These are phyloP conservation scores for Penicillium sp. DNA, from an alignment of 2,329 filamentous ascomycete species.

Conservation along the genomic window DNA sequence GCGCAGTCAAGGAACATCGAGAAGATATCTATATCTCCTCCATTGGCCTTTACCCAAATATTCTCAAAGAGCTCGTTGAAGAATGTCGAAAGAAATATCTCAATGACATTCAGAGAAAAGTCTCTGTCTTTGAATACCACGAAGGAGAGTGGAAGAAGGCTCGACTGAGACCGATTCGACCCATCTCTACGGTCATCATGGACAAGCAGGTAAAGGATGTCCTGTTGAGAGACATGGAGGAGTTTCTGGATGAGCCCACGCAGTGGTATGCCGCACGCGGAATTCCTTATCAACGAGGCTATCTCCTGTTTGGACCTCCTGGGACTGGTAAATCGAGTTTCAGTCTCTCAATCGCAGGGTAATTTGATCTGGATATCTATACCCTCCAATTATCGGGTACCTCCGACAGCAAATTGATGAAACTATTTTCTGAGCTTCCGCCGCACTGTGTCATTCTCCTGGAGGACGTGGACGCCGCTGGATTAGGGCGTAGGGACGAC, in stretches of 20 bases:
- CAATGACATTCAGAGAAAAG: constrained; percentile 16
- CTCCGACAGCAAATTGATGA: too few species aligned
- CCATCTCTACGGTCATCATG: constrained; percentile 20
- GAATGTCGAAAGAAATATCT: constrained; percentile 34
- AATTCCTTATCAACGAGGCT: constrained; percentile 79
- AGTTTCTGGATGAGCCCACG: constrained; percentile 36
- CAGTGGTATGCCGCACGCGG: constrained; percentile 78
- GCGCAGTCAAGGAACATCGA: constrained; percentile 16
- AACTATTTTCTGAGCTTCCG: too few species aligned
- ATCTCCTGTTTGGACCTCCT: constrained; percentile 76
- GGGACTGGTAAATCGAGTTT: constrained; percentile 87
- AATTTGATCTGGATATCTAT: constrained; percentile 77
- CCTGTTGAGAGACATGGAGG: constrained; percentile 36
- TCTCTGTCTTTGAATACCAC: constrained; percentile 31
- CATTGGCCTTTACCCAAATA: constrained; percentile 19
- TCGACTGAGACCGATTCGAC: constrained; percentile 16
- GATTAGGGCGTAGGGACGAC: too few species aligned
- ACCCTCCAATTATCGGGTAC: too few species aligned
- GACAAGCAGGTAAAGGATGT: constrained; percentile 21
- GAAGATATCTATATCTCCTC: constrained; percentile 21
- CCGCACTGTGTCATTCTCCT: too few species aligned
- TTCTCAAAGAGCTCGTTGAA: constrained; percentile 32
- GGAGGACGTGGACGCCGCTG: too few species aligned
- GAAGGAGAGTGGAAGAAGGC: constrained; percentile 25
- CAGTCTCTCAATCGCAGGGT: constrained; percentile 80